Evolutionary conservation across 2,329 filamentous ascomycete species (phyloP), one percentile per base, ranked within the genome.

Genomic region (Chrysoporthe austroafricana): DNA sequence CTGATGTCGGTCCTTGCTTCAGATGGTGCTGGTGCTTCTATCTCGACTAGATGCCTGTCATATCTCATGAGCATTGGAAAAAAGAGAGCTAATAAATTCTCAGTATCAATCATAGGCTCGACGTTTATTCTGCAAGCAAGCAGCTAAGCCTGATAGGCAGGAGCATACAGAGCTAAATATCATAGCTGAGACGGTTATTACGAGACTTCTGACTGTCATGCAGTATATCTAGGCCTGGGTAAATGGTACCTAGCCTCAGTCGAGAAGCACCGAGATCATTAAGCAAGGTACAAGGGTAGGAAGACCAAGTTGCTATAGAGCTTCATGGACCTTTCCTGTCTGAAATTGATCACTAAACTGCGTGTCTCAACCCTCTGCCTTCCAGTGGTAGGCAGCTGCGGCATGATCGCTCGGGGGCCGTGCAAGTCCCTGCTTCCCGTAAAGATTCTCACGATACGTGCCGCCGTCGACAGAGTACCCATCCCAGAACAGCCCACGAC

Each of bases 1-100:
- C 21, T 32, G 9, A 26, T 26, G 4, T 32, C 5, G 4, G 13
- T 32, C 3, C 50, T 32, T 54, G 1, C 3, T 9, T 14, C 16
- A 57, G 71, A 16, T 92, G 90, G 90, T 80, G 90, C 60, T 91
- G 89, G 88, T 92, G 86, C 73, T 89, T 89, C 76, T 89, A 88
- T 74, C 85, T 92, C 75, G 92, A 93, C 76, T 66, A 71, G 73
- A 48, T 44, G 72, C 70, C 1, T 4, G 1, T 16, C 21, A 8
- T 57, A 1, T n/a, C n/a, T 46, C 6, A 13, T 3, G 16, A 34
- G 4, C 14, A 8, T 26, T 52, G 14, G 3, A 3, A 3, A 8
- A 32, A 52, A 14, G 14, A 39, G 32, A 39, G 4, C 16, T 36
- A 32, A 57, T 14, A 57, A n/a, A 6, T 39, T 57, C 14, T 21